phyloP scores from a whole-genome alignment of 768 basidiomycete species.

The Pulveroboletus ravenelii region DNA sequence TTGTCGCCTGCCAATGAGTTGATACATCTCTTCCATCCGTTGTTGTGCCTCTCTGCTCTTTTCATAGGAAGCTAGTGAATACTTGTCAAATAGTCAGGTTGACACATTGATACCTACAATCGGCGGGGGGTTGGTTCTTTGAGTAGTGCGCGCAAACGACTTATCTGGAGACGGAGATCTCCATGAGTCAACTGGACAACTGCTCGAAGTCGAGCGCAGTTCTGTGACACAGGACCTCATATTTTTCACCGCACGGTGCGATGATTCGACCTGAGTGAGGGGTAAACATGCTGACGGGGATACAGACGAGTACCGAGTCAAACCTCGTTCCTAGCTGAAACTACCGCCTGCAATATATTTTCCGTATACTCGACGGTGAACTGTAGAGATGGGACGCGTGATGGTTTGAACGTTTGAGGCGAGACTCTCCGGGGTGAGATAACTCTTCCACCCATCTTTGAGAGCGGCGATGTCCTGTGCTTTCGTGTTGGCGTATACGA shows the following conservation, averaged over 20 bases:
- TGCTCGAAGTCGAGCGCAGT: constrained; percentile 17
- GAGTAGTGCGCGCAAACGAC: constrained; percentile 41
- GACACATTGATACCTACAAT: constrained; percentile 34
- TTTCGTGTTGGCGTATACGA: constrained; percentile 34
- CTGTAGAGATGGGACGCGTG: constrained; percentile 21
- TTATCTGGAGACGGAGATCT: constrained; percentile 59
- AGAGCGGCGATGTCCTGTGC: constrained; percentile 51
- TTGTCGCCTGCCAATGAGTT: constrained; percentile 59
- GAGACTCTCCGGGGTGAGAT: constrained; percentile 52
- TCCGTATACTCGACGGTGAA: constrained; percentile 38
- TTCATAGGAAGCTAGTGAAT: constrained; percentile 24
- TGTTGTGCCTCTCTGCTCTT: constrained; percentile 74
- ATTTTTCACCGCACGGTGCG: constrained; percentile 66
- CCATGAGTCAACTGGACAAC: constrained; percentile 33
- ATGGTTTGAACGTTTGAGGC: constrained; percentile 43
- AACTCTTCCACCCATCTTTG: constrained; percentile 39
- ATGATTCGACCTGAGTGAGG: constrained; percentile 57
- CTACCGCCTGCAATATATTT: constrained; percentile 43
- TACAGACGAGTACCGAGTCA: not conserved
- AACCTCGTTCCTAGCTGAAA: constrained; percentile 66
- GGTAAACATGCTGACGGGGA: constrained; percentile 1
- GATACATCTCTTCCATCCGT: constrained; percentile 80
- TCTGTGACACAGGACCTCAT: constrained; percentile 68
- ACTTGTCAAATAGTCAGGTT: constrained; percentile 2
- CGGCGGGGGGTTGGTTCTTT: constrained; percentile 36